phyloP scores from a whole-genome alignment of 2,329 filamentous ascomycete genomes.

The Arthrobotrys iridis region DNA sequence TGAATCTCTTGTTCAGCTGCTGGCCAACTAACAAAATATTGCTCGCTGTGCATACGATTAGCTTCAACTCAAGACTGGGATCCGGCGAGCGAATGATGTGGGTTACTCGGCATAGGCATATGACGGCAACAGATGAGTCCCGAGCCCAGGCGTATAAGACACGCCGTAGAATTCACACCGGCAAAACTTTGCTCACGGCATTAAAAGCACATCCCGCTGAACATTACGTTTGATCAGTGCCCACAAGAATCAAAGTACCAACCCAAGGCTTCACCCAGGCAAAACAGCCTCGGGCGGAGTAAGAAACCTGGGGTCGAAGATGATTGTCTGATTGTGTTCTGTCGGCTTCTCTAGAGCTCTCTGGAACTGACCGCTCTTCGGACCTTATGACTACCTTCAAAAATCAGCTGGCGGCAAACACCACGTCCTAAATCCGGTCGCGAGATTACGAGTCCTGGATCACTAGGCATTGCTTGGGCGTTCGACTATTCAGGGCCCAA shows the following conservation, averaged over 20 bases:
- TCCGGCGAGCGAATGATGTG: background rate
- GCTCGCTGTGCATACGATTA: too few relatives aligned
- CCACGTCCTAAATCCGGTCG: constrained; percentile 11
- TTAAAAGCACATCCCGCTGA: constrained; percentile 14
- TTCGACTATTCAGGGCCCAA: background rate
- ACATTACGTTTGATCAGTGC: background rate
- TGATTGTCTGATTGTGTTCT: background rate
- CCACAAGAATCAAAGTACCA: background rate
- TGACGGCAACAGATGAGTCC: constrained; percentile 20
- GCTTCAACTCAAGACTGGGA: too few relatives aligned
- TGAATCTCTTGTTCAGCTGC: too few relatives aligned
- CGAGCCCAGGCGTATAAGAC: constrained; percentile 4
- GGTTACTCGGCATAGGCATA: constrained; percentile 11
- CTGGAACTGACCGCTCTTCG: constrained; percentile 12
- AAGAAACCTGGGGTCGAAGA: background rate
- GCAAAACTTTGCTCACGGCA: constrained; percentile 10
- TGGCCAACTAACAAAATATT: background rate
- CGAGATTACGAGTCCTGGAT: constrained; percentile 22
- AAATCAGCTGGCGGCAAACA: constrained; percentile 25
- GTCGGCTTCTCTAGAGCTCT: background rate
- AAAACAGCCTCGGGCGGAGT: constrained; percentile 13
- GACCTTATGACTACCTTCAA: constrained; percentile 23
- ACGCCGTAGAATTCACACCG: background rate
- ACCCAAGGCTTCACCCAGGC: background rate
- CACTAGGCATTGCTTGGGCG: constrained; percentile 3